Base-by-base conservation (phyloP, 2,329 filamentous ascomycete species). In the Verticillium longisporum region DNA sequence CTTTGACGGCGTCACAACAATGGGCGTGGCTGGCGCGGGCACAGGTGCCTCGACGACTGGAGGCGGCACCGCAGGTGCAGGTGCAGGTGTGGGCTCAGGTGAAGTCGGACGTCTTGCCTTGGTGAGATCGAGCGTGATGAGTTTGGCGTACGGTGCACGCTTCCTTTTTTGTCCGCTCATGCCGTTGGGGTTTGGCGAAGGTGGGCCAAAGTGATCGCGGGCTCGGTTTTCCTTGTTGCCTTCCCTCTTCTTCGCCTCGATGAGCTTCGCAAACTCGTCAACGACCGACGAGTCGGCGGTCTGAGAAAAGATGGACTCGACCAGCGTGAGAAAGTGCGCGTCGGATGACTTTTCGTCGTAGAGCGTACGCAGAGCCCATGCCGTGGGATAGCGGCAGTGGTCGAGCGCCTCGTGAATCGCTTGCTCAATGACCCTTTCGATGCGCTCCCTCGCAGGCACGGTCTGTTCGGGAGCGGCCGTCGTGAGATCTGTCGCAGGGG, bases 351-450 rank as follows among this genome's bases (percentile, higher is more conserved):
- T 79, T 68, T 87, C 83, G 65, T 88, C 83, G 70, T 85, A 88
- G 62, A 87, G 75, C 14, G 78, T 80, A 59, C 84, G 78, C 62
- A 88, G 75, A 53, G 85, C 84, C 75, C 80, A 88, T 2, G 85
- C 86, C 9, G 85, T 88, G 60, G 84, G 83, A 69, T 84, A 87
- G 62, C 83, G 82, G 63, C 78, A 77, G 68, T 83, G 78, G 62
- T 77, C 74, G 57, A 88, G 71, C 5, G 85, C 85, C 67, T 85
- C 79, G 10, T 85, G 79, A 34, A 87, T 82, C n/a, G 84, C 83
- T 36, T 73, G 68, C 69, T 85, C 81, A 45, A 88, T 76, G 33
- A 85, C 80, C 67, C 75, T 80, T 66, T 82, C 82, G 32, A 78
- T 75, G 37, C 78, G 69, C 45, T 80, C 78, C 63, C 75, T 78